Percentiles rank a stretch among this genome's conserved stretches.
These are phyloP conservation scores for Diaporthe sp. DNA, from an alignment of 2,329 filamentous ascomycete genomes.

Conservation along the genomic window DNA sequence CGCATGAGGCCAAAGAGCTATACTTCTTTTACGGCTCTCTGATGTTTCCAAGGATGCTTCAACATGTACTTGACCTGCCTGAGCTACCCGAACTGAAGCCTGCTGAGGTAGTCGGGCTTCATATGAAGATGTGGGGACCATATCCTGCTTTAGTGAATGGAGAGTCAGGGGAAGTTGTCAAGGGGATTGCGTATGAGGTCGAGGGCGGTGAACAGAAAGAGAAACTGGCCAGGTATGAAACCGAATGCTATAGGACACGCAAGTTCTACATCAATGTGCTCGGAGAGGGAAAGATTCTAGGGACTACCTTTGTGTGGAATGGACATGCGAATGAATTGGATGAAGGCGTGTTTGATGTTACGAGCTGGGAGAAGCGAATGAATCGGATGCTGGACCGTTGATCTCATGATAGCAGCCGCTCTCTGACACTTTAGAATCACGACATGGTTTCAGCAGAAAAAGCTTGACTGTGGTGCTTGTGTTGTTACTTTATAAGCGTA, in stretches of 20 bases:
- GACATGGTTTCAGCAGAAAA: no score
- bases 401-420: background rate
- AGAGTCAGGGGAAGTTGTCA: background rate
- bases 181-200: background rate
- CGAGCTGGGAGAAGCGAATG: background rate
- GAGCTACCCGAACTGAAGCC: background rate
- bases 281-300: background rate
- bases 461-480: no score
- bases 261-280: background rate
- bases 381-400: background rate
- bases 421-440: no score
- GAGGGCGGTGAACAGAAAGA: background rate
- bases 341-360: background rate
- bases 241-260: background rate
- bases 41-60: background rate
- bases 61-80: background rate
- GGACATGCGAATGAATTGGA: background rate
- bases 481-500: no score
- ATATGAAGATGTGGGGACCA: background rate
- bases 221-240: background rate
- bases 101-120: background rate
- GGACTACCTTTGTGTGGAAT: background rate
- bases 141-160: background rate
- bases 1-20: background rate
- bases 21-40: conserved; percentile 9